These are phyloP conservation scores for Fusarium torulosum DNA, from an alignment of 2,329 filamentous ascomycete genomes.

Conservation along the genomic window DNA sequence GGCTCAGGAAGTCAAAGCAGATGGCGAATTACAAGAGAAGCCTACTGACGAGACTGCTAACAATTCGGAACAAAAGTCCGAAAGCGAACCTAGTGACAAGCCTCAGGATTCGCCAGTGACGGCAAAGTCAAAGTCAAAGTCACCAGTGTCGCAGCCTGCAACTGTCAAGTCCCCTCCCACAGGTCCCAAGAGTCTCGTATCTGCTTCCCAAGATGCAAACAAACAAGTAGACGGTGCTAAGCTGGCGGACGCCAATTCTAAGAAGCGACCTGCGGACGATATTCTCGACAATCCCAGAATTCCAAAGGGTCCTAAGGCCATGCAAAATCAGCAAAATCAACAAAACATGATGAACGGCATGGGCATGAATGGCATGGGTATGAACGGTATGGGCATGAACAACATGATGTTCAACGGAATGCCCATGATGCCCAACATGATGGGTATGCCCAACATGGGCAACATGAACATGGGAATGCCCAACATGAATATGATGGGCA, in stretches of 20 bases:
- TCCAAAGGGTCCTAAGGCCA: slow-evolving; percentile 74
- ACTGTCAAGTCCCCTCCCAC: slow-evolving; percentile 49
- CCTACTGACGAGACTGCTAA: slow-evolving; percentile 54
- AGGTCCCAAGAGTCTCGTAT: slow-evolving; percentile 47
- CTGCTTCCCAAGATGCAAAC: slow-evolving; percentile 54
- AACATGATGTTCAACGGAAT: slow-evolving; percentile 59
- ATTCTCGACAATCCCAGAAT: slow-evolving; percentile 73
- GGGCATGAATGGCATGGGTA: slow-evolving; percentile 61
- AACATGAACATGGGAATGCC: slow-evolving; percentile 55
- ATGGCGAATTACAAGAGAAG: slow-evolving; percentile 42
- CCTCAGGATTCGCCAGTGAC: slow-evolving; percentile 41
- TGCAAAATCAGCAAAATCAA: slow-evolving; percentile 68
- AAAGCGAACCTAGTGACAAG: slow-evolving; percentile 38
- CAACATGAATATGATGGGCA: slow-evolving; percentile 50
- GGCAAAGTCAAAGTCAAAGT: slow-evolving; percentile 56
- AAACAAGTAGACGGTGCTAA: slow-evolving; percentile 50
- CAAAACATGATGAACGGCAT: slow-evolving; percentile 64
- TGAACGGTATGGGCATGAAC: slow-evolving; percentile 60
- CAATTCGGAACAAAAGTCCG: slow-evolving; percentile 55
- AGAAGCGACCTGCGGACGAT: slow-evolving; percentile 87
- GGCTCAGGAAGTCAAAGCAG: slow-evolving; percentile 35
- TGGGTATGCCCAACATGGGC: slow-evolving; percentile 54
- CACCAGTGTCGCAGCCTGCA: slow-evolving; percentile 46
- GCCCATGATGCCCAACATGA: slow-evolving; percentile 58
- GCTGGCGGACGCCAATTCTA: slow-evolving; percentile 60